Evolutionary conservation across 148 eudicot species (phyloP), one percentile per base, ranked within the genome.

Genomic region (Gaultheria prostrata): DNA sequence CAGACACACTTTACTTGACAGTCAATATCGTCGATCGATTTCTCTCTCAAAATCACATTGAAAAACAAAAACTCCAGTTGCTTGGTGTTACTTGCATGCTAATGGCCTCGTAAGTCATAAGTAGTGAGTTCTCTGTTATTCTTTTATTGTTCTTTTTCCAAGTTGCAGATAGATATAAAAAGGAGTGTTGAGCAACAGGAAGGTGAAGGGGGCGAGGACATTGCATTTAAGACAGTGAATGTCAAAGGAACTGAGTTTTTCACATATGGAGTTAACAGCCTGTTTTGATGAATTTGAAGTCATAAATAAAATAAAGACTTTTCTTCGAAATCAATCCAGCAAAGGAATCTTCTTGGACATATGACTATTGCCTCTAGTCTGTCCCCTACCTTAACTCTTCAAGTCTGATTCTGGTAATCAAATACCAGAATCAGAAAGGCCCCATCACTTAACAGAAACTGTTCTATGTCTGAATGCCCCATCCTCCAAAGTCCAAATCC

Each of bases 1-100:
- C 98, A n/a, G 98, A 95, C 89, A 94, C 98, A 35, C 93, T 95
- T 82, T 95, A 94, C 89, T 87, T 95, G 77, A 94, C 98, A 49
- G 95, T 92, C 76, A 89, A 88, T 91, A 94, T 95, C 73, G 91
- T 95, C 39, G 98, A 95, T 83, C 92, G 93, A 45, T 94, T 85
- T 90, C 92, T 95, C 26, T 92, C 98, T 70, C 86, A 89, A 78
- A 88, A 89, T 84, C 91, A 88, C 89, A 87, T 95, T 71, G 98
- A 91, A 78, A 95, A 92, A 84, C 95, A 93, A 91, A 94, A 89
- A 85, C 84, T 95, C 86, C 98, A 95, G 89, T 87, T 95, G 82
- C 94, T 95, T 80, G 98, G 98, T 70, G 93, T 95, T 48, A 92
- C 95, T 75, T 94, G 98, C 94, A 94, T 95, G 98, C 89, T 95